Evolutionary conservation across 1,284 basidiomycete genomes (phyloP), one percentile per base, ranked within the genome.

Genomic region (Athelia psychrophila): DNA sequence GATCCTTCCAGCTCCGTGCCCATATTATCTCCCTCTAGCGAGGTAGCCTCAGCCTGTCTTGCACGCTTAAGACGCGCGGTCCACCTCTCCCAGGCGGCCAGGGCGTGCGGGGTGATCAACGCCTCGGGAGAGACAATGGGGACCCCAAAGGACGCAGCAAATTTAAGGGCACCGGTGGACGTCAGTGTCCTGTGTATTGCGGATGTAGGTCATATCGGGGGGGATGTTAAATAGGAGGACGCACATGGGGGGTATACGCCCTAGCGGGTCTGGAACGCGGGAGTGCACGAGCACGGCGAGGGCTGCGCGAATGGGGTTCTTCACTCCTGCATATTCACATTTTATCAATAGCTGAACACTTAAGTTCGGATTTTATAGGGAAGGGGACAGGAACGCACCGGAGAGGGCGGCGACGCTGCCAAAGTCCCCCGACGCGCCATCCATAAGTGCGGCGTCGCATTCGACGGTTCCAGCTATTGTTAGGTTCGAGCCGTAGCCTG

Each of bases 361-460:
- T n/a, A 15, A 40, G 44, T 48, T 27, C 27, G 24, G 32, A 38
- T 49, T 42, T 27, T 19, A 9, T 40, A 40, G 15, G 12, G n/a
- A n/a, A n/a, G n/a, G n/a, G n/a, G n/a, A n/a, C n/a, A 35, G 20
- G 22, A 20, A 64, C 67, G 33, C 59, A 82, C 87, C 86, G 64
- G 81, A 72, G 22, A 88, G 72, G 2, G 88, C 87, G 47, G 84
- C 88, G 16, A 85, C 79, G 56, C 83, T 81, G 22, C 88, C 89
- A 63, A 86, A 91, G 47, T 74, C 70, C 40, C 71, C 67, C 2
- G 68, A 68, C 10, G 48, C 51, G 1, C 78, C 80, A 49, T 80
- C 75, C 84, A 89, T 88, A 53, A 91, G 72, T 9, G 86, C 76
- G 1, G 88, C 88, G 59, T 91, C 88, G 58, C 88, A 91, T 68